These are phyloP conservation scores for Leptographium galeiforme DNA, from an alignment of 2,329 filamentous ascomycete species.

Conservation along the genomic window DNA sequence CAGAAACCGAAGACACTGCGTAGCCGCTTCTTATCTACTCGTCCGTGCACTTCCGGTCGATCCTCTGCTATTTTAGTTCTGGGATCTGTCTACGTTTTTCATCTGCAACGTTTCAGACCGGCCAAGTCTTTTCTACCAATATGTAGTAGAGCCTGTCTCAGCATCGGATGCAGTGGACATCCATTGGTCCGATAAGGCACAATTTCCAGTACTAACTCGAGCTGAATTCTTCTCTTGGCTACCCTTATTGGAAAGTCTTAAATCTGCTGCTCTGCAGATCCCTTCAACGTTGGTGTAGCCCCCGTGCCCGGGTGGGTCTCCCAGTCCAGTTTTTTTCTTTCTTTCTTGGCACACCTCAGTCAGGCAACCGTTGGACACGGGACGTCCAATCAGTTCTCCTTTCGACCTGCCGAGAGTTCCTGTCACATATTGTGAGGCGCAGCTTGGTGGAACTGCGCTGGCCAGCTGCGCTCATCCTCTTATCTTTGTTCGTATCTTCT, in stretches of 20 bases:
- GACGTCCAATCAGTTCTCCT: neutral
- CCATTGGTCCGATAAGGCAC: neutral
- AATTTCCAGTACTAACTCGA: neutral
- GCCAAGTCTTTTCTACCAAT: neutral
- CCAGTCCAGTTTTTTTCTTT: neutral
- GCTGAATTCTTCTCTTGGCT: no score
- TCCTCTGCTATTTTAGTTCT: no score
- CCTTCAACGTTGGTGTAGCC: neutral
- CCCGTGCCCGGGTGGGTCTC: neutral
- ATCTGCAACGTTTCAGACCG: neutral
- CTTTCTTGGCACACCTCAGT: neutral
- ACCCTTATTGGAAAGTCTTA: no score
- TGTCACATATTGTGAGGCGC: neutral
- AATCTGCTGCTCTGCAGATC: neutral
- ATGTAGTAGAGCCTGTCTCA: neutral
- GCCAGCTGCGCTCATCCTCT: no score
- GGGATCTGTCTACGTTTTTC: no score
- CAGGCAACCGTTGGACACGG: neutral
- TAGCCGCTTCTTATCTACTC: neutral
- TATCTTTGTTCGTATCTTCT: no score
- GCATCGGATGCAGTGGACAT: neutral
- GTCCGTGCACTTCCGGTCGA: no score
- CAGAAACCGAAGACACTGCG: neutral
- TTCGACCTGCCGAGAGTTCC: neutral
- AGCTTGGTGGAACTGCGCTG: neutral